Percentiles rank a stretch among this genome's conserved stretches.
phyloP scores from a whole-genome alignment of 2,329 filamentous ascomycete species.

The Hymenoscyphus linearis region DNA sequence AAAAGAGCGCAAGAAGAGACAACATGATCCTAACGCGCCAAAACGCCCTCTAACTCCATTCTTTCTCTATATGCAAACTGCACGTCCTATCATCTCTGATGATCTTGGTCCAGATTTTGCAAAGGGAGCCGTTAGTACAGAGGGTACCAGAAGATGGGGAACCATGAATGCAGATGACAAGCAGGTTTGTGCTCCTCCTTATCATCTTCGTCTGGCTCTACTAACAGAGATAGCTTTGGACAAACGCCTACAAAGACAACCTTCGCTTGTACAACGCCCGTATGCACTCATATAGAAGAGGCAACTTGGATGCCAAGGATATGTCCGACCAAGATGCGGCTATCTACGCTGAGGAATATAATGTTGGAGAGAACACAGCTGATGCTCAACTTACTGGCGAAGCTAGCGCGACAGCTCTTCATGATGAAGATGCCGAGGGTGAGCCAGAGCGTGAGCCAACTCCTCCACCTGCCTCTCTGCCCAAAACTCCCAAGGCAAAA shows the following conservation, averaged over 20 bases:
- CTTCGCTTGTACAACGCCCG: constrained; percentile 60
- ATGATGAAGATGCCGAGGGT: constrained; percentile 31
- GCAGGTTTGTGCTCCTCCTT: constrained; percentile 36
- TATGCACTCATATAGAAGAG: constrained; percentile 59
- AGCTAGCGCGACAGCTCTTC: constrained; percentile 35
- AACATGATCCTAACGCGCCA: constrained; percentile 85
- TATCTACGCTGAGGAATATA: constrained; percentile 53
- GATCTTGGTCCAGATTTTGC: constrained; percentile 71
- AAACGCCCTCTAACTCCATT: constrained; percentile 93
- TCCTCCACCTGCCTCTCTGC: constrained; percentile 21
- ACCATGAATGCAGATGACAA: constrained; percentile 72
- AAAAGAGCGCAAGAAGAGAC: constrained; percentile 86
- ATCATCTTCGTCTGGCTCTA: not conserved
- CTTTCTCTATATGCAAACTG: constrained; percentile 90
- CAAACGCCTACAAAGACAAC: constrained; percentile 63
- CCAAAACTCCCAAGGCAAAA: constrained; percentile 53
- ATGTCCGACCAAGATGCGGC: constrained; percentile 58
- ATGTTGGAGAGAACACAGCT: constrained; percentile 44
- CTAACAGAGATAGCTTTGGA: constrained; percentile 41
- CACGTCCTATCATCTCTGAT: constrained; percentile 72
- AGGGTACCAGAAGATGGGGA: constrained; percentile 82
- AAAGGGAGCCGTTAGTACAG: constrained; percentile 82
- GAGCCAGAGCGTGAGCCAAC: constrained; percentile 41
- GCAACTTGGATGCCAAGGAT: constrained; percentile 52
- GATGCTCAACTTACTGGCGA: constrained; percentile 44